These are phyloP conservation scores for Berkeleyomyces basicola DNA, from an alignment of 2,329 filamentous ascomycete species.

Conservation along the genomic window DNA sequence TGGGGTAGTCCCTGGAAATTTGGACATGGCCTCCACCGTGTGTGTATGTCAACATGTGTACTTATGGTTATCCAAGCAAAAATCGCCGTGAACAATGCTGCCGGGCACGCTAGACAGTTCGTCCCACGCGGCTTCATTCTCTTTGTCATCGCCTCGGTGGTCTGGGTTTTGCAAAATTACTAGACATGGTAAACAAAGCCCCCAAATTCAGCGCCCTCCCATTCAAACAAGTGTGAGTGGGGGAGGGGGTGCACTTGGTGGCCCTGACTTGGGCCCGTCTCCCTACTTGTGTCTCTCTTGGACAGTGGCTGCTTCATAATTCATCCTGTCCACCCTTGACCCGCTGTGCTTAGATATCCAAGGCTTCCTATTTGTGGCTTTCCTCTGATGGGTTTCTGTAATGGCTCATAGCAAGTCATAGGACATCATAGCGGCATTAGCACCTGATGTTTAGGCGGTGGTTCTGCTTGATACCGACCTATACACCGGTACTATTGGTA, in stretches of 20 bases:
- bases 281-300: neutral
- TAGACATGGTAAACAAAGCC: neutral
- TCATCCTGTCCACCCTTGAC: neutral
- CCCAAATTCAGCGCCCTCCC: neutral
- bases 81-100: neutral
- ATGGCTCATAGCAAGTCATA: neutral
- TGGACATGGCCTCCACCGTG: neutral
- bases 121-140: neutral
- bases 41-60: no score
- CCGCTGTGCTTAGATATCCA: neutral
- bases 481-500: neutral
- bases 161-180: neutral
- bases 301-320: neutral
- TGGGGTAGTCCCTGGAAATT: slow-evolving; percentile 3
- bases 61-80: neutral
- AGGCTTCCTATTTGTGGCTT: neutral
- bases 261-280: neutral
- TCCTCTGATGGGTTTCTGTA: neutral
- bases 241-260: neutral
- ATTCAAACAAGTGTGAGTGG: neutral
- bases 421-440: neutral
- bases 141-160: neutral
- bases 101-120: neutral
- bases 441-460: neutral
- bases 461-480: neutral